A percentile compares a stretch with the other conserved stretches of the same genome.
These are phyloP conservation scores for Neurospora terricola DNA, from an alignment of 495 filamentous ascomycete species.

Conservation along the genomic window DNA sequence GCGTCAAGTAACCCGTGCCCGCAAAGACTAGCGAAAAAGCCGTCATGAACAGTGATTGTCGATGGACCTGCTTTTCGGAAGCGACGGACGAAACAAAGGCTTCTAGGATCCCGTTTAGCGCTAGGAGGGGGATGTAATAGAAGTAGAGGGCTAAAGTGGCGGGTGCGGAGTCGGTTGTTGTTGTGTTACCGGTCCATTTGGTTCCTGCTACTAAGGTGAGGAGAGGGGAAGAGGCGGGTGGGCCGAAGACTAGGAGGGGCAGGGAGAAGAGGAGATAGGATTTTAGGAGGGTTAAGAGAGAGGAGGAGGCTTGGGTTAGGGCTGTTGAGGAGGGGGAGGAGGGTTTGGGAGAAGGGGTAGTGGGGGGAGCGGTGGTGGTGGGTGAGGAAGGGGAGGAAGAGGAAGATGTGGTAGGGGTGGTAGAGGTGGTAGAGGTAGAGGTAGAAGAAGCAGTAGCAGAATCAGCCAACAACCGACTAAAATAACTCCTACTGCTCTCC, in stretches of 20 bases:
- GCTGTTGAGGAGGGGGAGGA: slow-evolving; percentile 4
- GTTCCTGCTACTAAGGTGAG: slow-evolving; percentile 25
- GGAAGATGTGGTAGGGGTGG: no score
- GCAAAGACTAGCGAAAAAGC: slow-evolving; percentile 65
- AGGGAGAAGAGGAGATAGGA: slow-evolving; percentile 60
- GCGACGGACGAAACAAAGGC: slow-evolving; percentile 86
- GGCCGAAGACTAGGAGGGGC: slow-evolving; percentile 57
- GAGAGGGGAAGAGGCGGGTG: slow-evolving; percentile 58
- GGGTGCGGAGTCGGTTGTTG: slow-evolving; percentile 32
- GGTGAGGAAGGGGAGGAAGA: no score
- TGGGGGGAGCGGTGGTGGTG: background rate
- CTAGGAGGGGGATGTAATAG: slow-evolving; percentile 86
- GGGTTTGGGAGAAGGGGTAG: background rate
- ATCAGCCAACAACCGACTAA: slow-evolving; percentile 53
- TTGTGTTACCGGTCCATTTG: no score
- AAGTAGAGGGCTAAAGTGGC: slow-evolving; percentile 66
- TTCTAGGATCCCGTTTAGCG: slow-evolving; percentile 84
- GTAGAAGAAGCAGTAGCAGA: slow-evolving; percentile 15
- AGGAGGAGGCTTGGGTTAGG: slow-evolving; percentile 35
- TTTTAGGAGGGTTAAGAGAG: slow-evolving; percentile 43
- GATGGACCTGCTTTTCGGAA: slow-evolving; percentile 53
- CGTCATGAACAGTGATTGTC: slow-evolving; percentile 74
- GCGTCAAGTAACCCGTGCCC: slow-evolving; percentile 55
- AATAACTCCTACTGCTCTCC: slow-evolving; percentile 79
- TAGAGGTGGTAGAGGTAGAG: background rate